These are phyloP conservation scores for Remersonia thermophila DNA, from an alignment of 2,329 filamentous ascomycete genomes.

Conservation along the genomic window DNA sequence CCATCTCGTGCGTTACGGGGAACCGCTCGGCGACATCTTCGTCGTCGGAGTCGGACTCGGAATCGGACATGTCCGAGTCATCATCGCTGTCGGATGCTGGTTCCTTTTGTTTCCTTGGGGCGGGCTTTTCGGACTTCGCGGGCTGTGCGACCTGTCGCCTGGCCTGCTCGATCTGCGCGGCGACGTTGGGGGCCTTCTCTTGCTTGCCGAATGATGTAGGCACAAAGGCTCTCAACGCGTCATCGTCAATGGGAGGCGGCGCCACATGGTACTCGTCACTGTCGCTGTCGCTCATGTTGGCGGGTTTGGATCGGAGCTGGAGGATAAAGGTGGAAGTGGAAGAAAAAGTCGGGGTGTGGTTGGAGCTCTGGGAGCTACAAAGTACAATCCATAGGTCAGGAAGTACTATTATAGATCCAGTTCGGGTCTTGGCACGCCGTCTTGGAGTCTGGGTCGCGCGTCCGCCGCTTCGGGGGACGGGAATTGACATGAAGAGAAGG, in stretches of 20 bases:
- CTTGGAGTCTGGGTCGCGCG: no score
- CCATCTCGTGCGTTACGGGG: conserved; percentile 83
- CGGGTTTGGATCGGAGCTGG: background rate
- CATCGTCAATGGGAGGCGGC: conserved; percentile 43
- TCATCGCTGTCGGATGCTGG: conserved; percentile 33
- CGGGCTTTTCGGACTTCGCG: conserved; percentile 6
- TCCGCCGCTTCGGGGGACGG: no score
- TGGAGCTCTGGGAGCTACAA: background rate
- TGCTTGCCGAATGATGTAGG: conserved; percentile 80
- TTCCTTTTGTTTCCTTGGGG: conserved; percentile 20
- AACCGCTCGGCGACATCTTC: conserved; percentile 75
- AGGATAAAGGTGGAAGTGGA: background rate
- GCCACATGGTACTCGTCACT: conserved; percentile 49
- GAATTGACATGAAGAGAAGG: no score
- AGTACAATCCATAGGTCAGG: no score
- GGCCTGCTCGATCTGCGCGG: conserved; percentile 69
- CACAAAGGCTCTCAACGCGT: conserved; percentile 64
- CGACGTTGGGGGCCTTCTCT: conserved; percentile 58
- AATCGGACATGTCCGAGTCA: conserved; percentile 32
- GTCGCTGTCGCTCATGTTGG: conserved; percentile 39
- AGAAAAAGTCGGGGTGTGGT: no score
- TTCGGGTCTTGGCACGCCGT: no score
- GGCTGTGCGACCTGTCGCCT: conserved; percentile 43
- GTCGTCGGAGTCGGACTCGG: conserved; percentile 45
- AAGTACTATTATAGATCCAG: no score